Conservation (phyloP, 2,329 filamentous ascomycete genomes). For the Acarospora socialis region DNA sequence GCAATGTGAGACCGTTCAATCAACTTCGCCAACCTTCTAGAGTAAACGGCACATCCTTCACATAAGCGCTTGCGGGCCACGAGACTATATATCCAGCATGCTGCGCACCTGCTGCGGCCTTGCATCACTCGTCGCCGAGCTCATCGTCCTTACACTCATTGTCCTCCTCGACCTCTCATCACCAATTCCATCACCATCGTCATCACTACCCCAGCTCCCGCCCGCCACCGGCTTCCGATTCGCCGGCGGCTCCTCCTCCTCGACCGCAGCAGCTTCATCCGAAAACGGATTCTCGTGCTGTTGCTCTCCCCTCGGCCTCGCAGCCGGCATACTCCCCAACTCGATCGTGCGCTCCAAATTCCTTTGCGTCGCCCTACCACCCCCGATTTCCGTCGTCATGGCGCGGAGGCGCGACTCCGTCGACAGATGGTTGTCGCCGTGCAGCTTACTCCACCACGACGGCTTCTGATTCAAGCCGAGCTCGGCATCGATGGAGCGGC, state of each 20-base stretch:
- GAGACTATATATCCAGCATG: slow-evolving; percentile 28
- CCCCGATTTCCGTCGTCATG: slow-evolving; percentile 24
- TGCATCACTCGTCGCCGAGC: slow-evolving; percentile 16
- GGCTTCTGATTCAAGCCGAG: slow-evolving; percentile 49
- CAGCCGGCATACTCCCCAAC: slow-evolving; percentile 22
- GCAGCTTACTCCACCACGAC: slow-evolving; percentile 45
- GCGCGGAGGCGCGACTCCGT: slow-evolving; percentile 20
- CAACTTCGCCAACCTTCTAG: too few species aligned
- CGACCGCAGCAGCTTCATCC: slow-evolving; percentile 12
- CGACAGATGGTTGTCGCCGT: slow-evolving; percentile 19
- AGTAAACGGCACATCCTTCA: too few species aligned
- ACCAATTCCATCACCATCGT: too few species aligned
- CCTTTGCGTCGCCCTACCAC: slow-evolving; percentile 18
- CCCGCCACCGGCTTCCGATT: slow-evolving; percentile 11
- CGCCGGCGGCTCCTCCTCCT: slow-evolving; percentile 6
- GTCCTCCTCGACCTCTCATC: slow-evolving; percentile 8
- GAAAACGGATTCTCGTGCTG: slow-evolving; percentile 15
- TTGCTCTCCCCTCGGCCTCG: neutral
- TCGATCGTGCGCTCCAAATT: slow-evolving; percentile 22
- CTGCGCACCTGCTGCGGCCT: slow-evolving; percentile 24
- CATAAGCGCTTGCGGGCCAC: too few species aligned
- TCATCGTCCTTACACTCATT: slow-evolving; percentile 17
- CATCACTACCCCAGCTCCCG: slow-evolving; percentile 5
- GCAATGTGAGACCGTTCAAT: too few species aligned
- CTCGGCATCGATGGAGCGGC: slow-evolving; percentile 41